Evolutionary conservation across 768 basidiomycete genomes (phyloP).

Genomic region (Phanerochaete sordida): DNA sequence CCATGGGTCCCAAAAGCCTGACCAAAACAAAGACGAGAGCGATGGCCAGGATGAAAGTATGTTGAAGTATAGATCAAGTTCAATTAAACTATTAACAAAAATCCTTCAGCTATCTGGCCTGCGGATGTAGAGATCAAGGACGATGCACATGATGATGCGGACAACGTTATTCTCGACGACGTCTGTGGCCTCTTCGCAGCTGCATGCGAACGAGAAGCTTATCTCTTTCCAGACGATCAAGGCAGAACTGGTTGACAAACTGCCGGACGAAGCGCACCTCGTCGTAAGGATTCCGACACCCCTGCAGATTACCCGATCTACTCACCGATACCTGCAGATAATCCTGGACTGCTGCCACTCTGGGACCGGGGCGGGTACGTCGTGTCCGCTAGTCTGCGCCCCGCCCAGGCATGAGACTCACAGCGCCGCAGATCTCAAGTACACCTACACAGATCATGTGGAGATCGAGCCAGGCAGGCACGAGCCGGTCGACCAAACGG

Average conservation of each 20-base stretch:
- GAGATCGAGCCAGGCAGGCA: not conserved
- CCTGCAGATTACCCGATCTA: too few species aligned
- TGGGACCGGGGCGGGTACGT: constrained; percentile 15
- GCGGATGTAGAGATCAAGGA: constrained; percentile 13
- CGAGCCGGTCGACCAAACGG: not conserved
- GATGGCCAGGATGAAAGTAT: constrained; percentile 50
- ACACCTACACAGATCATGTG: not conserved
- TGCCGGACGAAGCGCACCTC: constrained; percentile 20
- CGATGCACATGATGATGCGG: not conserved
- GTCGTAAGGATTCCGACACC: too few species aligned
- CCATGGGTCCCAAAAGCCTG: constrained; percentile 43
- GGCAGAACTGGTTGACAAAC: constrained; percentile 17
- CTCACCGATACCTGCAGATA: too few species aligned
- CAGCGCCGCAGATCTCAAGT: not conserved
- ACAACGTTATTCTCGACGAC: constrained; percentile 25
- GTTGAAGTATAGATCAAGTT: too few species aligned
- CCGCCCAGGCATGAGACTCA: not conserved
- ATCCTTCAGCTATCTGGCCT: constrained; percentile 25
- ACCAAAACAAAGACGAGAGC: constrained; percentile 38
- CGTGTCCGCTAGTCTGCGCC: not conserved
- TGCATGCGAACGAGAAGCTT: not conserved
- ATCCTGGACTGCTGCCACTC: constrained; percentile 26
- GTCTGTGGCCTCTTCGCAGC: constrained; percentile 13
- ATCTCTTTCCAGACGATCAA: constrained; percentile 14
- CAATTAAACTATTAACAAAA: too few species aligned